phyloP scores from a whole-genome alignment of 2,329 filamentous ascomycete genomes.

The Knufia petricola region DNA sequence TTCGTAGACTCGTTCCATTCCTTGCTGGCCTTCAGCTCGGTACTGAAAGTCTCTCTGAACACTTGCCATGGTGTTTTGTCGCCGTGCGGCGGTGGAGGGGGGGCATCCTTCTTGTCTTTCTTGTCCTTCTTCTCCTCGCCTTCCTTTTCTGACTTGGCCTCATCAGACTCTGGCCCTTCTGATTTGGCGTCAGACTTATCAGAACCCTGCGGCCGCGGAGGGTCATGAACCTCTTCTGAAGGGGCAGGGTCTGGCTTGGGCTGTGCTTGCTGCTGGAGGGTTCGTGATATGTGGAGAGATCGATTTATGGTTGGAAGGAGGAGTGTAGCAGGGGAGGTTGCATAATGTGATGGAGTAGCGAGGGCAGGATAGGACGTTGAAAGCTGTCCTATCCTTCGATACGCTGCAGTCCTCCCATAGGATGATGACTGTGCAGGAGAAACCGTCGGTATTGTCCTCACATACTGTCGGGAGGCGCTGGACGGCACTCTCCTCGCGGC shows the following conservation, averaged over 20 bases:
- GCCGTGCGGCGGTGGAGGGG: slow-evolving; percentile 89
- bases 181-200: slow-evolving; percentile 32
- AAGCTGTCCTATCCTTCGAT: neutral
- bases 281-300: slow-evolving; percentile 18
- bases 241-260: slow-evolving; percentile 18
- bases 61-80: slow-evolving; percentile 99
- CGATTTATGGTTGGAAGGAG: slow-evolving; percentile 7
- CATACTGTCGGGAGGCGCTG: slow-evolving; percentile 20
- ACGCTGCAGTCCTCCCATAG: slow-evolving; percentile 8
- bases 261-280: slow-evolving; percentile 18
- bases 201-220: slow-evolving; percentile 25
- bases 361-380: neutral
- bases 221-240: slow-evolving; percentile 20
- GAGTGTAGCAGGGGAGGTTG: neutral
- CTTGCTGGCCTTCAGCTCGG: slow-evolving; percentile 91
- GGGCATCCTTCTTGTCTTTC: slow-evolving; percentile 48
- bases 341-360: neutral
- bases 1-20: slow-evolving; percentile 99
- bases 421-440: slow-evolving; percentile 11
- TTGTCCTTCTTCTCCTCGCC: slow-evolving; percentile 42
- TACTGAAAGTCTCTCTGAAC: slow-evolving; percentile 90
- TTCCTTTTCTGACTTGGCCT: slow-evolving; percentile 30
- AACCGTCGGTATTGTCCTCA: slow-evolving; percentile 16
- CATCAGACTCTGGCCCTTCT: slow-evolving; percentile 34
- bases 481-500: slow-evolving; percentile 17